Evolutionary conservation across 1,139 yeast genomes (phyloP).

Genomic region (Geotrichum histeridarum): DNA sequence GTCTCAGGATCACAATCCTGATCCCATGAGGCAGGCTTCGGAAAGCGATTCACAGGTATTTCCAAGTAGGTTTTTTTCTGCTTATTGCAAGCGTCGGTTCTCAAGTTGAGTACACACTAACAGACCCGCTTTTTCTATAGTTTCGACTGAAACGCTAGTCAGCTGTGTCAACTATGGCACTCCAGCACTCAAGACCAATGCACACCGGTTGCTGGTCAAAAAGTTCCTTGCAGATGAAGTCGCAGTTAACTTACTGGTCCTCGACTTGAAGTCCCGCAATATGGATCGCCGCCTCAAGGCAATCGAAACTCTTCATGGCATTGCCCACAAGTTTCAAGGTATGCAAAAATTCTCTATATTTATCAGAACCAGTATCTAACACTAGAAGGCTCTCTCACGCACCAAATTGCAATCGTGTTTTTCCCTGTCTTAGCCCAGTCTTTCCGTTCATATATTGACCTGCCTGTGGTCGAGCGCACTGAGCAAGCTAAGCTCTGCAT

Average conservation of each 20-base stretch:
- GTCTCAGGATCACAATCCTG: too few relatives aligned
- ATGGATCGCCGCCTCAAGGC: not conserved
- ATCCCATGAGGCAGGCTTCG: not conserved
- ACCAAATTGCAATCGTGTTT: not conserved
- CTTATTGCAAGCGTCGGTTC: not conserved
- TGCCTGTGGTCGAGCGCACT: not conserved
- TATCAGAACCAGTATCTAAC: not conserved
- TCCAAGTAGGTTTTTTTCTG: not conserved
- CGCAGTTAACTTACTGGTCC: conserved; percentile 4
- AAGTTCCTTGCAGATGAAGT: not conserved
- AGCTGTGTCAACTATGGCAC: not conserved
- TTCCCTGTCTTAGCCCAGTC: not conserved
- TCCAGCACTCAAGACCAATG: not conserved
- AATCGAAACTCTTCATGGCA: not conserved
- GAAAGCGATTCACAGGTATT: not conserved
- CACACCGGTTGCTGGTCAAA: not conserved
- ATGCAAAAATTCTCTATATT: not conserved
- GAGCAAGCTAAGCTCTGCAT: not conserved
- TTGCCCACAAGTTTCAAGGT: not conserved
- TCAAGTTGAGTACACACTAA: not conserved
- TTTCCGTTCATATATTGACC: not conserved
- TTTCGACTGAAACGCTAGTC: conserved; percentile 1
- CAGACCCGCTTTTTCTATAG: not conserved
- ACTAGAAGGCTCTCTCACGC: not conserved
- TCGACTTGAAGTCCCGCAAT: not conserved